Evolutionary conservation across 148 eudicot species (phyloP).

Genomic region (Polygonum maritimum): DNA sequence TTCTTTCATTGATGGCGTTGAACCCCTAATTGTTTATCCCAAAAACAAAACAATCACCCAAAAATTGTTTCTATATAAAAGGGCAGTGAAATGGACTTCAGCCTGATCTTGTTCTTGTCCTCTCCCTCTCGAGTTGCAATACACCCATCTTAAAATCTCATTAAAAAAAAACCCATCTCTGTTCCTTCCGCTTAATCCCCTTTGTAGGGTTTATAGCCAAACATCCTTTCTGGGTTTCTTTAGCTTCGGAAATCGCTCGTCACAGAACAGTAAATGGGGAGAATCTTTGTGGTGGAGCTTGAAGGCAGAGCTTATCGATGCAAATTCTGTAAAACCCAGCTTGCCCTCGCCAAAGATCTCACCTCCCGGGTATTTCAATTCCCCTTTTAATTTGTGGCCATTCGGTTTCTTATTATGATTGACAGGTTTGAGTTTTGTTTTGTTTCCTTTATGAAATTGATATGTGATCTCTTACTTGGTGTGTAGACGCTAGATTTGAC

Average conservation of each 20-base stretch:
- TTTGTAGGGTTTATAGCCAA: neutral
- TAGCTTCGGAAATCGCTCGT: neutral
- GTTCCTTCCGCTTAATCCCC: neutral
- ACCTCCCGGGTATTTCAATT: slow-evolving; percentile 26
- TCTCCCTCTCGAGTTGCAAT: neutral
- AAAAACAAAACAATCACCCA: neutral
- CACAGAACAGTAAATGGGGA: slow-evolving; percentile 28
- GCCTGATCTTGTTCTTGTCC: neutral
- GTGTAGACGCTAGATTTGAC: neutral
- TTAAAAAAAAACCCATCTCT: neutral
- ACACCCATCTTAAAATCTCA: neutral
- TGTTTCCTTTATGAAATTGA: neutral
- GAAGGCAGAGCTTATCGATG: slow-evolving; percentile 47
- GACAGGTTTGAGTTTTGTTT: neutral
- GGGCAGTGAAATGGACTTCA: neutral
- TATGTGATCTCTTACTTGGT: neutral
- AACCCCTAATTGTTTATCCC: neutral
- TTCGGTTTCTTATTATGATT: neutral
- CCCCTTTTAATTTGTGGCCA: neutral
- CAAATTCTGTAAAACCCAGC: slow-evolving; percentile 46
- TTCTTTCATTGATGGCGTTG: neutral
- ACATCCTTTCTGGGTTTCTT: neutral
- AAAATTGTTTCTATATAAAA: neutral
- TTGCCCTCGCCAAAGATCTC: slow-evolving; percentile 38
- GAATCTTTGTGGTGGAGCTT: slow-evolving; percentile 44